phyloP scores from a whole-genome alignment of 2,329 filamentous ascomycete genomes.

The Fusarium sambucinum region DNA sequence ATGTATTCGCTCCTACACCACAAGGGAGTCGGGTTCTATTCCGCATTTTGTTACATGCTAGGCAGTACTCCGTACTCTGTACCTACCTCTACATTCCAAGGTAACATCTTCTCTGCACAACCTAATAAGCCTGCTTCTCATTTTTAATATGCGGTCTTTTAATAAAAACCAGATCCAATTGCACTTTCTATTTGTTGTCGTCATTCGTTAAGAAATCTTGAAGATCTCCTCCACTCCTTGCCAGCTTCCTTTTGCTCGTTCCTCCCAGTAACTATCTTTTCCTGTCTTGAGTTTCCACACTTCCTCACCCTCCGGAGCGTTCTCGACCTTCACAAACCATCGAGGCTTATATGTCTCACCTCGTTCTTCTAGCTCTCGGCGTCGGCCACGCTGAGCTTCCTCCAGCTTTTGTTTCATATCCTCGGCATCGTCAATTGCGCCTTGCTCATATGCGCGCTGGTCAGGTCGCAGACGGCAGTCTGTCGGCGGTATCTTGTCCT shows the following conservation, averaged over 20 bases:
- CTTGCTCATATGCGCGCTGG: slow-evolving; percentile 85
- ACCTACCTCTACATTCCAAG: not conserved
- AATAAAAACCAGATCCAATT: slow-evolving; percentile 26
- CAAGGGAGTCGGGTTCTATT: not conserved
- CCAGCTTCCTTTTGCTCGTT: slow-evolving; percentile 78
- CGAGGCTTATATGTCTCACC: slow-evolving; percentile 79
- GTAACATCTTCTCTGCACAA: not conserved
- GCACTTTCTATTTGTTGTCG: slow-evolving; percentile 24
- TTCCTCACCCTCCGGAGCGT: slow-evolving; percentile 70
- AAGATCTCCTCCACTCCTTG: slow-evolving; percentile 66
- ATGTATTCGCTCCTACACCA: slow-evolving; percentile 7
- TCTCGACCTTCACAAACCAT: slow-evolving; percentile 85
- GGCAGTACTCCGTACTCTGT: too few species aligned
- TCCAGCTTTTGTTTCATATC: slow-evolving; percentile 84
- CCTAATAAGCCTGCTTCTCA: not conserved
- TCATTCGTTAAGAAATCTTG: slow-evolving; percentile 41
- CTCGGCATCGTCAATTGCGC: slow-evolving; percentile 86
- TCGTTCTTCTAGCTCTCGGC: slow-evolving; percentile 79
- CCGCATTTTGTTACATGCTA: slow-evolving; percentile 4
- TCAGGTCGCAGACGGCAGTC: slow-evolving; percentile 89
- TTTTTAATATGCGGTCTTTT: not conserved
- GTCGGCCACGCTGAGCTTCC: slow-evolving; percentile 81
- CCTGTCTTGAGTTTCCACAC: slow-evolving; percentile 82
- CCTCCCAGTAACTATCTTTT: slow-evolving; percentile 95
- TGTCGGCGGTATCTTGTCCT: slow-evolving; percentile 79